A percentile compares a stretch with the other conserved stretches of the same genome.
Conservation (phyloP, 257 asterid genomes). For the Ajuga chamaepitys region DNA sequence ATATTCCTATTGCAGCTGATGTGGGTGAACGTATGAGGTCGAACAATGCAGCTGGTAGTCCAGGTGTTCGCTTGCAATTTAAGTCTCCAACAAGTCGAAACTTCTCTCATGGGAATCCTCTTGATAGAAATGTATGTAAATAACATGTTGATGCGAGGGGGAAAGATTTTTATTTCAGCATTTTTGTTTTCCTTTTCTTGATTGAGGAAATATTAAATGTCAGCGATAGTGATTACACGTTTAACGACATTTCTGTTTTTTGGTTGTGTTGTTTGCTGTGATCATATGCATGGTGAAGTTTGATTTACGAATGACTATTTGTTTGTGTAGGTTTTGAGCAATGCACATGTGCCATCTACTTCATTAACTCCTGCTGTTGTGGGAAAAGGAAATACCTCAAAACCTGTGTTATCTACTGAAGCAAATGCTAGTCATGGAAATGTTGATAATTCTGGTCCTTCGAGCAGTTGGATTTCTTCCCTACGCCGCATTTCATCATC, state of each 20-base stretch:
- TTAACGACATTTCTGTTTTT: background rate
- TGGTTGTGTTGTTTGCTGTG: constrained; percentile 7
- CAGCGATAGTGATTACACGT: background rate
- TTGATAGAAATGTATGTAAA: constrained; percentile 60
- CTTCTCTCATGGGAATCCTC: constrained; percentile 42
- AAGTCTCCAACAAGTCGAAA: constrained; percentile 62
- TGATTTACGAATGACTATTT: background rate
- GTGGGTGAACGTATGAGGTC: constrained; percentile 56
- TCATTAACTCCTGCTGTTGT: constrained; percentile 56
- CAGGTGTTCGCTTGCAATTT: constrained; percentile 69
- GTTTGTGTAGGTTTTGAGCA: constrained; percentile 45
- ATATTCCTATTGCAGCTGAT: constrained; percentile 47
- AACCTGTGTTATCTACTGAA: constrained; percentile 52
- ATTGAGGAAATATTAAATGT: background rate
- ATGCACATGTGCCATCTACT: constrained; percentile 51
- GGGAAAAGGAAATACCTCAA: constrained; percentile 54
- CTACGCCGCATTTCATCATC: constrained; percentile 87
- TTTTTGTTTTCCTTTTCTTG: background rate
- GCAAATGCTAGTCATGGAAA: constrained; percentile 54
- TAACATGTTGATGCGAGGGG: background rate
- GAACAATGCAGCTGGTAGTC: constrained; percentile 38
- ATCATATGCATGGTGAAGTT: background rate
- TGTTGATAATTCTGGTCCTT: constrained; percentile 59
- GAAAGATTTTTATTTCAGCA: background rate
- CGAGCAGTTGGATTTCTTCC: constrained; percentile 91